A percentile compares a stretch with the other conserved stretches of the same genome.
phyloP scores from a whole-genome alignment of 208 protist species.

The Zelonia costaricensis region DNA sequence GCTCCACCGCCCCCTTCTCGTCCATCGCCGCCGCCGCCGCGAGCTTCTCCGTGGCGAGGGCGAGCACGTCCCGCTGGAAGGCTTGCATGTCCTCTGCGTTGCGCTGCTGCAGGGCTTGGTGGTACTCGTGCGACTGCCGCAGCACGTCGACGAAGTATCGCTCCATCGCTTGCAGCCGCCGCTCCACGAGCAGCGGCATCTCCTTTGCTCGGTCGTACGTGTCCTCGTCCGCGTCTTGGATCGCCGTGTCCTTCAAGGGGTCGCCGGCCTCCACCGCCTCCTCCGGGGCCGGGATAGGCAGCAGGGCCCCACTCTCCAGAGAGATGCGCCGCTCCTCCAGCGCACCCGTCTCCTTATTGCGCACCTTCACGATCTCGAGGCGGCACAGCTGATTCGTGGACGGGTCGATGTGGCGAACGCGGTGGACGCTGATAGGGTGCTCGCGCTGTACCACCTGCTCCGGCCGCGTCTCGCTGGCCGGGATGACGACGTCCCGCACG shows the following conservation, averaged over 20 bases:
- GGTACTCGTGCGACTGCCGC: slow-evolving; percentile 57
- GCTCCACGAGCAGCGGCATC: slow-evolving; percentile 69
- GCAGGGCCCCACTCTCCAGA: slow-evolving; percentile 69
- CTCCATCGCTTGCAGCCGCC: slow-evolving; percentile 81
- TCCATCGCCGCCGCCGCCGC: slow-evolving; percentile 27
- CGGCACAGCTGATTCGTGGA: slow-evolving; percentile 75
- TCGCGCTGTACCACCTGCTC: slow-evolving; percentile 88
- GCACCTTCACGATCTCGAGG: slow-evolving; percentile 79
- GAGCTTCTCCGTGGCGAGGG: slow-evolving; percentile 50
- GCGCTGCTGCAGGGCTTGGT: slow-evolving; percentile 43
- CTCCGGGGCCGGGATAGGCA: slow-evolving; percentile 70
- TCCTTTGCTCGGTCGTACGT: slow-evolving; percentile 75
- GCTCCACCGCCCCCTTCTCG: not conserved
- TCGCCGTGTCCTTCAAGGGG: slow-evolving; percentile 83
- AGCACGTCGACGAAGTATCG: slow-evolving; percentile 78
- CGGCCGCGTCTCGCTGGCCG: slow-evolving; percentile 77
- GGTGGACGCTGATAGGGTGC: slow-evolving; percentile 76
- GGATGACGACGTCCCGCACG: slow-evolving; percentile 87
- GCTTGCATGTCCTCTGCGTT: slow-evolving; percentile 68
- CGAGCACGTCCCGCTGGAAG: slow-evolving; percentile 69
- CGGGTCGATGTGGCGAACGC: slow-evolving; percentile 82
- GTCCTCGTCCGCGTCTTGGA: slow-evolving; percentile 78
- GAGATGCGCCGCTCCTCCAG: slow-evolving; percentile 80
- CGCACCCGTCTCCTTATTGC: slow-evolving; percentile 71
- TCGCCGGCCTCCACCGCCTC: slow-evolving; percentile 64